Percentiles rank a stretch among this genome's conserved stretches.
Conservation (phyloP, 192 early-diverging fungal species). For the Dissophora ornata region DNA sequence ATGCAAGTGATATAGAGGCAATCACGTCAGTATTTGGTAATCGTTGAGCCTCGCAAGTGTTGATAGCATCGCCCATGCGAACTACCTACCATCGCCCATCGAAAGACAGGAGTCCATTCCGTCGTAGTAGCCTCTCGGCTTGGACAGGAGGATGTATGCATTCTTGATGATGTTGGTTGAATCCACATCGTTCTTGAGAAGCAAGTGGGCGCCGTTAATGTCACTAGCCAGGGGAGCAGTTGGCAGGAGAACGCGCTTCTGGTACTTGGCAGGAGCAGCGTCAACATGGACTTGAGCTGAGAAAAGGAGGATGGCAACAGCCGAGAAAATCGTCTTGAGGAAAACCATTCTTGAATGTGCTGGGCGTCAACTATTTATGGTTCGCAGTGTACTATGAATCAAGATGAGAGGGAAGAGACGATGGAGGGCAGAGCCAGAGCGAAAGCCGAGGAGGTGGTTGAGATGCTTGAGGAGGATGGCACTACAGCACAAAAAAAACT, state of each 20-base stretch:
- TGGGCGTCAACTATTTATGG: background rate
- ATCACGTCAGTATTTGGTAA: no score
- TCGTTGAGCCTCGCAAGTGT: no score
- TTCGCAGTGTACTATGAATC: no score
- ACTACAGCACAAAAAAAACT: no score
- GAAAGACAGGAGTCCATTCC: constrained; percentile 36
- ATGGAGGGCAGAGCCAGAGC: background rate
- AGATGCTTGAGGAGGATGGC: no score
- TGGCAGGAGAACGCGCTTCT: constrained; percentile 36
- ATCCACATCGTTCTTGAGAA: constrained; percentile 46
- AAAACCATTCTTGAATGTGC: constrained; percentile 4
- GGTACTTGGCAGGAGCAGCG: constrained; percentile 20
- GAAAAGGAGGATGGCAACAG: constrained; percentile 4
- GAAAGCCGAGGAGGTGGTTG: background rate
- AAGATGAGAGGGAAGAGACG: background rate
- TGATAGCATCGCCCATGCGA: no score
- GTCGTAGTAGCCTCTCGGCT: constrained; percentile 35
- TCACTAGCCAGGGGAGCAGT: constrained; percentile 39
- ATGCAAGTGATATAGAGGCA: background rate
- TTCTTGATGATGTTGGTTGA: constrained; percentile 36
- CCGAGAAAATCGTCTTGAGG: constrained; percentile 23
- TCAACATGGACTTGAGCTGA: constrained; percentile 5
- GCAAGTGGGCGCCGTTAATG: constrained; percentile 42
- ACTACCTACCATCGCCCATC: constrained; percentile 48
- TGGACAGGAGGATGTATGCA: constrained; percentile 35